Evolutionary conservation across 2,329 filamentous ascomycete genomes (phyloP).

Genomic region (Pyricularia grisea): DNA sequence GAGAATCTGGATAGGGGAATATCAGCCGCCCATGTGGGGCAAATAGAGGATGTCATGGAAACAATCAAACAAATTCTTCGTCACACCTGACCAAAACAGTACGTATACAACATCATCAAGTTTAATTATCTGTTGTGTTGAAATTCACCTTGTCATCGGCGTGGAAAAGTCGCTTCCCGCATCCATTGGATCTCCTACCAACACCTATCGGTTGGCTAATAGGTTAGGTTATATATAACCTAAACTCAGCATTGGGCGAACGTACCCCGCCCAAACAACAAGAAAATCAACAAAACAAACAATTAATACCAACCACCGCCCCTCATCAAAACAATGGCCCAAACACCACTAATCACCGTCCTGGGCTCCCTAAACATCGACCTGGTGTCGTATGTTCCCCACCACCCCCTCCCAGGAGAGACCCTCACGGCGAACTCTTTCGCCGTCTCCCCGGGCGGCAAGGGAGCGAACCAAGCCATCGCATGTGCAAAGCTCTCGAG

Average conservation of each 20-base stretch:
- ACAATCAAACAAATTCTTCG: neutral
- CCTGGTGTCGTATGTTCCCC: conserved; percentile 77
- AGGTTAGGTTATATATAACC: too few species aligned
- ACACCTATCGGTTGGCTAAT: neutral
- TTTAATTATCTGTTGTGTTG: neutral
- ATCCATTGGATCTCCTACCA: neutral
- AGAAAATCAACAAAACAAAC: neutral
- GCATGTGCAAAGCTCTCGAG: conserved; percentile 76
- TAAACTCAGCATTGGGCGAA: neutral
- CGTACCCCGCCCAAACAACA: neutral
- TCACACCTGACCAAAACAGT: neutral
- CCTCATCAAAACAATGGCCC: neutral
- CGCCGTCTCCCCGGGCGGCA: conserved; percentile 75
- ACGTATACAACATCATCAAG: neutral
- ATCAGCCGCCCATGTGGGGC: neutral
- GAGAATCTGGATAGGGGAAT: neutral
- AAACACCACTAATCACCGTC: conserved; percentile 55
- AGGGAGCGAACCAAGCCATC: conserved; percentile 93
- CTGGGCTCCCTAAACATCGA: conserved; percentile 94
- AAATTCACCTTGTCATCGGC: neutral
- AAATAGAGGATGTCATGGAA: neutral
- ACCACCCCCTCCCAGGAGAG: conserved; percentile 76
- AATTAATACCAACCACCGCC: neutral
- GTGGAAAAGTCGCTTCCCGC: neutral
- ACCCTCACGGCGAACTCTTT: conserved; percentile 76